Evolutionary conservation across 2,329 filamentous ascomycete species (phyloP), one percentile per base, ranked within the genome.

Genomic region (Alternaria consortialis): DNA sequence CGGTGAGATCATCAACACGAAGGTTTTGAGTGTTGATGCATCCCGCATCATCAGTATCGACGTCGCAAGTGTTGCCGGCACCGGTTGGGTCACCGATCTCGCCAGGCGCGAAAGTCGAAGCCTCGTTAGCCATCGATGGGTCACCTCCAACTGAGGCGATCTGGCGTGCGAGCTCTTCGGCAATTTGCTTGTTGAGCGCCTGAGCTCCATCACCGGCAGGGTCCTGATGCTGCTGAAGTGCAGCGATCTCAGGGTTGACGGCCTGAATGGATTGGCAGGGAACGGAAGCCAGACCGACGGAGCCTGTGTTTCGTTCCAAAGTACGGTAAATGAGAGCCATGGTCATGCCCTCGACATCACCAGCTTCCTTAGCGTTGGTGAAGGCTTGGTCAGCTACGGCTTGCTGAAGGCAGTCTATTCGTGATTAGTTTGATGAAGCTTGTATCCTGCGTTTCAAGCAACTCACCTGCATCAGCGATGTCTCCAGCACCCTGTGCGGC

Each of bases 201-300:
- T 84, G 82, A 12, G 88, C 86, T 42, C 83, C 84, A 3, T 82
- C 72, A 0, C 86, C 86, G 20, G 88, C 89, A 29, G 89, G 87
- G 74, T 91, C 89, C 64, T 91, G 88, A 77, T 91, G 88, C 77
- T 90, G 87, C 55, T 82, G 79, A 60, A 91, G 74, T 43, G 87
- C 87, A 29, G 83, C 85, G 69, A 91, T 89, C 79, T 91, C 88
- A 3, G 88, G 84, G 78, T 91, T 91, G 59, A 82, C 81, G 15
- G 88, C 86, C 40, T 77, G 46, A 66, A 84, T 87, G 74, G 77
- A 80, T 40, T 77, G 83, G 80, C 88, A 91, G 50, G 84, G 77
- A 32, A 83, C 85, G 47, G 85, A 88, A n/a, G 82, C 83, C 44
- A 82, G 76, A 51, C 87, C 88, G 62, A 90, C 87, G 11, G 72